Evolutionary conservation across 2,329 filamentous ascomycete genomes (phyloP), one percentile per base, ranked within the genome.

Genomic region (Dactylellina drechsleri): DNA sequence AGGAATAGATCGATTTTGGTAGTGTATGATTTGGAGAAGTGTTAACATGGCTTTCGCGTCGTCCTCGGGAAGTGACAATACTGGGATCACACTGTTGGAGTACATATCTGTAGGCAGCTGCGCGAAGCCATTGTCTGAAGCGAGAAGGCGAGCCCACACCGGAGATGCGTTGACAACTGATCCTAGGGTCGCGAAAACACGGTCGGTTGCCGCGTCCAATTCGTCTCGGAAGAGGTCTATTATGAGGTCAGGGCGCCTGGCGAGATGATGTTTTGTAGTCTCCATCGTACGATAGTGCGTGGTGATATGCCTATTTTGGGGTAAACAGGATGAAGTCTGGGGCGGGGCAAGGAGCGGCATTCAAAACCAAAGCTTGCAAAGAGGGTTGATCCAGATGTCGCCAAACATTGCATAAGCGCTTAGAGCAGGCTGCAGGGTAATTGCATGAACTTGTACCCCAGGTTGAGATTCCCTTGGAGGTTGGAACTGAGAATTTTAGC

Each of bases 21-120:
- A 64, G 43, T 70, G 66, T 13, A 58, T 28, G 15, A 56, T 18
- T 12, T 41, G 20, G 3, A 70, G 40, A 2, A 70, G 26, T 1
- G 62, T 31, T 2, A 70, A n/a, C 57, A 70, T 50, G 10, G 66
- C 12, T 10, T 47, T 47, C n/a, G 49, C 36, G n/a, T 70, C 31
- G 15, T 62, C 66, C 0, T 54, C 36, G 20, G 23, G 28, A 5
- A 70, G 26, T 4, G 66, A 50, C 13, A 70, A 50, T 10, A 70
- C 20, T 26, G 49, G 20, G 2, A 56, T 47, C 43, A 1, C n/a
- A 12, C 59, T 31, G 1, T n/a, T 16, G 2, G 43, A 45, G 10
- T 16, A 53, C 0, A 20, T 49, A 3, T 70, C 57, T 26, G 15
- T 36, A 20, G 59, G 49, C 2, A 54, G 56, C 16, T 31, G 10